Evolutionary conservation across 495 filamentous ascomycete genomes (phyloP), one percentile per base, ranked within the genome.

Genomic region (Sphaerosporella brunnea): DNA sequence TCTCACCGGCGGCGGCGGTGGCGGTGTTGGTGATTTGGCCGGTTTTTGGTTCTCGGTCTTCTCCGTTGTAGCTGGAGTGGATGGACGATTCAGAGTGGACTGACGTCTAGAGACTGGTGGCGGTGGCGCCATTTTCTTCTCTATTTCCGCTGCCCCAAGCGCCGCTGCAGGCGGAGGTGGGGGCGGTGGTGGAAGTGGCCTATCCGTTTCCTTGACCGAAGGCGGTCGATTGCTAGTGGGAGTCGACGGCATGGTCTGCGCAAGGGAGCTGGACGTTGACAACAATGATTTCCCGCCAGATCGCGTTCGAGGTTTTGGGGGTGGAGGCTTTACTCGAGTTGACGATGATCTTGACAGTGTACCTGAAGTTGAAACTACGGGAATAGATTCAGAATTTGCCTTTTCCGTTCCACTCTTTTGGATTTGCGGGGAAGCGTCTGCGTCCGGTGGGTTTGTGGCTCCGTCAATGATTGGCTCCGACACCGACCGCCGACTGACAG

Each of bases 391-490:
- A 20, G 30, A 2, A 25, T 18, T 35, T 3, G 21, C 16, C 3
- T 45, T 25, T 19, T 36, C 23, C 42, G 20, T n/a, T 50, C 24
- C 23, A n/a, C n/a, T n/a, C n/a, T n/a, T n/a, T n/a, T n/a, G n/a
- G n/a, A n/a, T n/a, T n/a, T n/a, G n/a, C n/a, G n/a, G n/a, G n/a
- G n/a, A n/a, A n/a, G n/a, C n/a, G n/a, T n/a, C n/a, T n/a, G n/a
- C n/a, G n/a, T n/a, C n/a, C n/a, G n/a, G n/a, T n/a, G n/a, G n/a
- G n/a, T n/a, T n/a, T n/a, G n/a, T 35, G 3, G 30, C 37, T 13
- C 54, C 40, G 23, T 58, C 51, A 4, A 37, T n/a, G 19, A 55
- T 55, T 5, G 56, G 54, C 30, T 58, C 55, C 36, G 56, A 54
- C 19, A 59, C 45, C 7, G 56, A 59, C 28, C 52, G 50, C 1